Percentiles rank a stretch among this genome's conserved stretches.
These are phyloP conservation scores for Penicillium psychrosexuale DNA, from an alignment of 2,329 filamentous ascomycete species.

Conservation along the genomic window DNA sequence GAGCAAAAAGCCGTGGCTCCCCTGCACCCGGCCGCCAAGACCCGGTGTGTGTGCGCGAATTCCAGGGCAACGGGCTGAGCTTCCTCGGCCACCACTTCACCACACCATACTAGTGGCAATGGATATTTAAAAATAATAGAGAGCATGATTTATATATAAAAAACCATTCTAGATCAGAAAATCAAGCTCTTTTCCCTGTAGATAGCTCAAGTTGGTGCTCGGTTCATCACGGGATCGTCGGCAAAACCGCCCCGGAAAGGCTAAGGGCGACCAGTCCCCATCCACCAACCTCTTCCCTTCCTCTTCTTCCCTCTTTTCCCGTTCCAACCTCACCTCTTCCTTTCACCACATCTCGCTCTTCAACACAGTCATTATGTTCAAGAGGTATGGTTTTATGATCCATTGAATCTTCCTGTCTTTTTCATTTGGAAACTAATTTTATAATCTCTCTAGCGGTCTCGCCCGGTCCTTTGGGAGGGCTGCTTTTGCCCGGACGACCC, in stretches of 20 bases:
- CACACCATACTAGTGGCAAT: constrained; percentile 1
- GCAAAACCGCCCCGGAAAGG: constrained; percentile 45
- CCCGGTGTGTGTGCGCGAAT: constrained; percentile 21
- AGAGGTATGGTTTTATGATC: constrained; percentile 51
- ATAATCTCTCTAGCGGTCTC: constrained; percentile 55
- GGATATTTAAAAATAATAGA: background rate
- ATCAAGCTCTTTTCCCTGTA: background rate
- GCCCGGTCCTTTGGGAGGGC: constrained; percentile 62
- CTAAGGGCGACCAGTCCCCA: constrained; percentile 35
- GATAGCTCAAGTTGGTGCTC: constrained; percentile 19
- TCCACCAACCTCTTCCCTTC: constrained; percentile 35
- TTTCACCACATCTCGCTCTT: constrained; percentile 38
- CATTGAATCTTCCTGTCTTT: constrained; percentile 23
- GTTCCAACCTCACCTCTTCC: constrained; percentile 21
- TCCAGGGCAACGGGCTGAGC: constrained; percentile 17
- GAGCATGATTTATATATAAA: background rate
- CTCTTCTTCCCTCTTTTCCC: constrained; percentile 33
- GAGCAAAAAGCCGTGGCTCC: constrained; percentile 5
- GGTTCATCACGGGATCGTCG: constrained; percentile 44
- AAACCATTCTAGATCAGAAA: background rate
- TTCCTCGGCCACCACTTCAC: constrained; percentile 7
- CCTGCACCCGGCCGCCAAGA: constrained; percentile 26
- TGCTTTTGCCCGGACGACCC: constrained; percentile 55
- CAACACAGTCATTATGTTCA: constrained; percentile 57
- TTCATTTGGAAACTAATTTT: constrained; percentile 32